A percentile compares a stretch with the other conserved stretches of the same genome.
Conservation (phyloP, 768 basidiomycete genomes). For the Lactarius psammicola region DNA sequence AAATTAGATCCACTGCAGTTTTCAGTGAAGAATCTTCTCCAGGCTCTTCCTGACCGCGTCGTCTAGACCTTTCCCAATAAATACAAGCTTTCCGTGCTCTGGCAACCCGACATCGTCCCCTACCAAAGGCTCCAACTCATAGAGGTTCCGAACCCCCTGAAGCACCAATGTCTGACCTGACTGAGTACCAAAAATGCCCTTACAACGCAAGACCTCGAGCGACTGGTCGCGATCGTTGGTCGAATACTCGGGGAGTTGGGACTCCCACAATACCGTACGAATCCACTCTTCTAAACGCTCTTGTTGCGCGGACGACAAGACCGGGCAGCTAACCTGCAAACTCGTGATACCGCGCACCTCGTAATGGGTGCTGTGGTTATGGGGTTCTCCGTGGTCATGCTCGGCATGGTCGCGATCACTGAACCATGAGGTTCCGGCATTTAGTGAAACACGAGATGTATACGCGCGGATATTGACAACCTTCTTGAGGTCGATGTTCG, state of each 20-base stretch:
- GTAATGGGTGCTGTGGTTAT: constrained; percentile 49
- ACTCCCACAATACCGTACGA: constrained; percentile 80
- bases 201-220: constrained; percentile 78
- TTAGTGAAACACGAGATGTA: constrained; percentile 45
- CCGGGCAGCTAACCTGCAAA: constrained; percentile 66
- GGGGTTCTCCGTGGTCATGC: constrained; percentile 28
- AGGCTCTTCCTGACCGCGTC: constrained; percentile 56
- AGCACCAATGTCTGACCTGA: constrained; percentile 66
- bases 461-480: constrained; percentile 86
- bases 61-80: constrained; percentile 81
- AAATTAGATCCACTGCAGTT: not conserved
- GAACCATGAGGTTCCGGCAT: constrained; percentile 26
- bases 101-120: constrained; percentile 49
- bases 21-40: constrained; percentile 32
- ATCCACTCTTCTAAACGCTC: constrained; percentile 75
- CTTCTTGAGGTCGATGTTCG: constrained; percentile 66
- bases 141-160: constrained; percentile 90
- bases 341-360: constrained; percentile 81
- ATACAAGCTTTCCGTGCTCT: constrained; percentile 73
- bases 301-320: constrained; percentile 48
- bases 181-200: constrained; percentile 68
- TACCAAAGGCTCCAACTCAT: constrained; percentile 58
- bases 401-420: constrained; percentile 38
- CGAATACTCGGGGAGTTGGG: constrained; percentile 42
- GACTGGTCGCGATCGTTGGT: constrained; percentile 12